phyloP scores from a whole-genome alignment of 2,329 filamentous ascomycete species.

The Tolypocladium cylindrosporum region DNA sequence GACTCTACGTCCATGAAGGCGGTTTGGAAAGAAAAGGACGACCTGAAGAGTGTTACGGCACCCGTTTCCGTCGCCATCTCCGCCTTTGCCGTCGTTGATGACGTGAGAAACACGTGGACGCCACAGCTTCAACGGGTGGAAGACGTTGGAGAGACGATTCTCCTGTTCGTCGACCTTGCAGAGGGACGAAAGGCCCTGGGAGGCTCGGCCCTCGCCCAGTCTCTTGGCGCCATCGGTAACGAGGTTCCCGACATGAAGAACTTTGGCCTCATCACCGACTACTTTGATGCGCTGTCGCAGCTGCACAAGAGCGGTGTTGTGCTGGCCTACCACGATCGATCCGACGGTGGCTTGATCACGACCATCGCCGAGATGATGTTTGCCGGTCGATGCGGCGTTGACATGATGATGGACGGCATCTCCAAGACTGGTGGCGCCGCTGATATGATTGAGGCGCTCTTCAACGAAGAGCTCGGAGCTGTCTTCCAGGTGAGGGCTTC shows the following conservation, averaged over 20 bases:
- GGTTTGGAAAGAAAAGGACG: conserved; percentile 69
- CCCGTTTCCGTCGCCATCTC: conserved; percentile 88
- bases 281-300: conserved; percentile 73
- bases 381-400: conserved; percentile 79
- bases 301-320: conserved; percentile 54
- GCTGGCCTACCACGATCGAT: conserved; percentile 89
- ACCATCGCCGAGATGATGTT: conserved; percentile 97
- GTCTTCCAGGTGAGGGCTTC: conserved; percentile 88
- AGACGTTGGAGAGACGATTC: conserved; percentile 78
- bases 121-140: conserved; percentile 74
- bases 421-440: conserved; percentile 51
- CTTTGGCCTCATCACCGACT: conserved; percentile 72
- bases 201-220: conserved; percentile 84
- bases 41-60: conserved; percentile 78
- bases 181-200: conserved; percentile 72
- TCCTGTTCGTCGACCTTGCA: conserved; percentile 88
- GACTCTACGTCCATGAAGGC: conserved; percentile 99
- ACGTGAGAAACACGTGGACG: conserved; percentile 85
- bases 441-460: conserved; percentile 65
- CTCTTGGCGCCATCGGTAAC: conserved; percentile 76
- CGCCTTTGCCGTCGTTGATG: conserved; percentile 75
- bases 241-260: conserved; percentile 81
- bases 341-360: conserved; percentile 85
- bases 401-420: conserved; percentile 72
- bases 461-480: conserved; percentile 93